Evolutionary conservation across 192 early-diverging fungal genomes (phyloP).

Genomic region (Allomyces javanicus): DNA sequence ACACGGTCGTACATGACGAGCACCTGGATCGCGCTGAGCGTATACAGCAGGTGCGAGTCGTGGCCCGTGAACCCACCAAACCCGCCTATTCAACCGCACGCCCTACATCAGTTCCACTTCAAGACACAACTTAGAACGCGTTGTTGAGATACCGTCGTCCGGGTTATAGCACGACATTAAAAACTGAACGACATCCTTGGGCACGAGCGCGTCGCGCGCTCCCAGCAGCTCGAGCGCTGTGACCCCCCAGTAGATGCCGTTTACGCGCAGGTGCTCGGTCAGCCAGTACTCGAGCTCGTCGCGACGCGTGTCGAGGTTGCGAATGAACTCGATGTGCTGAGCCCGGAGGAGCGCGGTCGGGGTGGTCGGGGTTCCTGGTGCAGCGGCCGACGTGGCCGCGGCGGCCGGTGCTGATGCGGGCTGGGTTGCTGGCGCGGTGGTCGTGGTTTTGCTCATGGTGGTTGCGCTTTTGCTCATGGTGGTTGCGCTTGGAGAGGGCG

Average conservation of each 20-base stretch:
- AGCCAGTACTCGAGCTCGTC: constrained; percentile 86
- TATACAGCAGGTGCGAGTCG: constrained; percentile 80
- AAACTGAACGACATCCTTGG: constrained; percentile 56
- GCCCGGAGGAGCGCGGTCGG: constrained; percentile 6
- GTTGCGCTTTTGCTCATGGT: too few relatives aligned
- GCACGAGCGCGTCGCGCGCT: constrained; percentile 37
- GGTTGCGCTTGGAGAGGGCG: too few relatives aligned
- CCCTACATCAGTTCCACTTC: background rate
- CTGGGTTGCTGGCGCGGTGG: too few relatives aligned
- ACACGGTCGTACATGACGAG: constrained; percentile 39
- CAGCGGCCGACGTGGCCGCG: too few relatives aligned
- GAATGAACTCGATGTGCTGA: constrained; percentile 18
- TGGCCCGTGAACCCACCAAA: constrained; percentile 75
- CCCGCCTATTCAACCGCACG: constrained; percentile 28
- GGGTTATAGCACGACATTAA: constrained; percentile 54
- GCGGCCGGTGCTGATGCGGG: too few relatives aligned
- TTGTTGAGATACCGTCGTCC: constrained; percentile 35
- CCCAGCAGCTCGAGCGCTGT: constrained; percentile 60
- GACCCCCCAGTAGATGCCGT: constrained; percentile 86
- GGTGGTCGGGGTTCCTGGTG: too few relatives aligned
- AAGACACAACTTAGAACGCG: background rate
- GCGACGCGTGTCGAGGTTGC: constrained; percentile 28
- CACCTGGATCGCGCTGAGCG: constrained; percentile 78
- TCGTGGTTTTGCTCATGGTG: too few relatives aligned
- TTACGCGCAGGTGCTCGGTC: constrained; percentile 73